Evolutionary conservation across 148 eudicot genomes (phyloP), one percentile per base, ranked within the genome.

Genomic region (Nepenthes gracilis): DNA sequence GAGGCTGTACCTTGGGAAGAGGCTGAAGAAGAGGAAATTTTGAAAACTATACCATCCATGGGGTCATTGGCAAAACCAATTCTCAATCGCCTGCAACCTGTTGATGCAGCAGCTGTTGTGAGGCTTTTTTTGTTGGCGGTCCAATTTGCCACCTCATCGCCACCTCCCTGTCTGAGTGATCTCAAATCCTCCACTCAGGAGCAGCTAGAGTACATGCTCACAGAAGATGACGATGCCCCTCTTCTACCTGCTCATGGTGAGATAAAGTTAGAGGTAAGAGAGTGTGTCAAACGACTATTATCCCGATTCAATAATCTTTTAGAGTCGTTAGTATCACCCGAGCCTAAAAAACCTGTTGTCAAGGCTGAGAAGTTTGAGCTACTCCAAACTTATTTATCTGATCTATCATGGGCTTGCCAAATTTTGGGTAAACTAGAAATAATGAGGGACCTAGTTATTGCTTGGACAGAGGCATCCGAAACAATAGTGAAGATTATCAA

Each of bases 1-100:
- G 98, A 93, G 73, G 90, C 96, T 32, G 79, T 86, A 53, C 96
- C 89, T 43, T 88, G 98, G 96, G 96, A 88, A 70, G 98, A 93
- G 60, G 63, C 81, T 1, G 96, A 88, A 62, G 96, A 92, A 73
- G 98, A 92, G 63, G 91, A 88, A 64, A 88, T 92, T 43, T 45
- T 92, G 50, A 77, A 64, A 68, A 70, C 67, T 7, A 78, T 86
- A 55, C 95, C 98, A 1, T 32, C 68, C 47, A 66, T 92, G 83
- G 98, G 96, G 54, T 64, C 80, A 59, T 60, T 51, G 67, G 83
- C 78, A 15, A 81, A 79, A 57, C 72, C 73, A 0, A 65, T 92
- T 66, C 82, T 92, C 56, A 80, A 88, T 34, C 90, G 96, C 51
- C 87, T 92, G 57, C 86, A 86, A 75, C 95, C 98, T 2, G 95